Evolutionary conservation across 768 basidiomycete genomes (phyloP).

Genomic region (Terana coerulea): DNA sequence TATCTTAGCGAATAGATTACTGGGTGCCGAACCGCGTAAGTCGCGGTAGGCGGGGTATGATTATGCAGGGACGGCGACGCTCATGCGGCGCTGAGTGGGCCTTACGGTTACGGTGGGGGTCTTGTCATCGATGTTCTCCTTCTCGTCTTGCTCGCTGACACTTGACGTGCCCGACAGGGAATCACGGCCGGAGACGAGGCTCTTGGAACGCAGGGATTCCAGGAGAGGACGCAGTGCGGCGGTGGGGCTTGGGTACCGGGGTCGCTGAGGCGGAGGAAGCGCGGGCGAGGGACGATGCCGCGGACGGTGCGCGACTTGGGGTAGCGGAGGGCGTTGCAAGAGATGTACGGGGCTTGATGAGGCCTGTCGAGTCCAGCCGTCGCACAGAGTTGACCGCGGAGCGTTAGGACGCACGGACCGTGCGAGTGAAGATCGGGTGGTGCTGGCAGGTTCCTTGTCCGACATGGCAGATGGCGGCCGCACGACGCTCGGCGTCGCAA

Average conservation of each 20-base stretch:
- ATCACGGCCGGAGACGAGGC: slow-evolving; percentile 14
- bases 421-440: slow-evolving; percentile 36
- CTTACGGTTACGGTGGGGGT: slow-evolving; percentile 20
- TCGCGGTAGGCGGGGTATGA: background rate
- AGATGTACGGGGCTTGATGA: slow-evolving; percentile 20
- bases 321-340: slow-evolving; percentile 11
- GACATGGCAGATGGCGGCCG: slow-evolving; percentile 58
- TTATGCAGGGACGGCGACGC: slow-evolving; percentile 15
- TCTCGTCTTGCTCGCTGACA: slow-evolving; percentile 48
- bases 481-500: slow-evolving; percentile 46
- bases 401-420: slow-evolving; percentile 48
- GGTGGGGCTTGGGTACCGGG: slow-evolving; percentile 11
- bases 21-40: background rate
- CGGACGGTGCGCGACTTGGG: slow-evolving; percentile 20
- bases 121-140: slow-evolving; percentile 48
- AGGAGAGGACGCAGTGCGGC: slow-evolving; percentile 22
- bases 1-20: slow-evolving; percentile 10
- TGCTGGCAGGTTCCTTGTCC: slow-evolving; percentile 42
- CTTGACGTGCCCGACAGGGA: slow-evolving; percentile 27
- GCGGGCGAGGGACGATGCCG: slow-evolving; percentile 14
- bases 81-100: slow-evolving; percentile 19
- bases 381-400: slow-evolving; percentile 18
- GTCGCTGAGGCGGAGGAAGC: slow-evolving; percentile 17
- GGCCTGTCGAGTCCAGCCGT: slow-evolving; percentile 42
- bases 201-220: slow-evolving; percentile 18